Evolutionary conservation across 2,329 filamentous ascomycete species (phyloP), one percentile per base, ranked within the genome.

Genomic region (Nigrospora sphaerica): DNA sequence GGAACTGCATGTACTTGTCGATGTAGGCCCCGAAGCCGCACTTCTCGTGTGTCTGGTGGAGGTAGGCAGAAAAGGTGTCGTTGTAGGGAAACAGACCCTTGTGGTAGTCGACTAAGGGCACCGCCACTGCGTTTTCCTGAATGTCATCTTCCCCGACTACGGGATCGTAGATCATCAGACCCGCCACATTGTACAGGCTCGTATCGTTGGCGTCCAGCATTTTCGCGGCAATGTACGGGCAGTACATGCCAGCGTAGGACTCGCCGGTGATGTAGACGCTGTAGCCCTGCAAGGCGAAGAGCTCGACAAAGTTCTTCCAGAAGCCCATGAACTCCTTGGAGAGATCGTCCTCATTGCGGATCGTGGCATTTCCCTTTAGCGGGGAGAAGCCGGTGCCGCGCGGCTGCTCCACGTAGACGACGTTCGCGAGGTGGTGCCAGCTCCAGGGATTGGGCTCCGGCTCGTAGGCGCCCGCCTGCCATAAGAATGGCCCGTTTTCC

Each of bases 381-480:
- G 23, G 23, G 0, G 81, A 78, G 61, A 86, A 91, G 13, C 86
- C 86, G 0, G 85, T 86, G 31, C 74, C 74, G 12, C 80, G 67
- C 6, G 80, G 82, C 59, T 87, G 83, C 56, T 88, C 86, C 10
- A 86, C 74, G 78, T 82, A 93, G 40, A 93, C 69, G 57, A 91
- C 78, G 62, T 91, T 89, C 45, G 86, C 86, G 33, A 92, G 65
- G 43, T 85, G 85, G 49, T 79, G 78, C 85, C 85, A 91, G n/a
- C 77, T 77, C 68, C 83, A 90, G 0, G 77, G 73, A 58, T 90
- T 90, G 39, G 70, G 66, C 0, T 81, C 71, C 0, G 86, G 85
- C 16, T 73, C 71, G 46, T 73, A 77, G 1, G 85, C 91, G 32
- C 88, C 88, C 12, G 79, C 73, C 58, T 85, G 78, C 83, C 84